Evolutionary conservation across 75 land plant species (phyloP).

Genomic region (Sequoia sempervirens): DNA sequence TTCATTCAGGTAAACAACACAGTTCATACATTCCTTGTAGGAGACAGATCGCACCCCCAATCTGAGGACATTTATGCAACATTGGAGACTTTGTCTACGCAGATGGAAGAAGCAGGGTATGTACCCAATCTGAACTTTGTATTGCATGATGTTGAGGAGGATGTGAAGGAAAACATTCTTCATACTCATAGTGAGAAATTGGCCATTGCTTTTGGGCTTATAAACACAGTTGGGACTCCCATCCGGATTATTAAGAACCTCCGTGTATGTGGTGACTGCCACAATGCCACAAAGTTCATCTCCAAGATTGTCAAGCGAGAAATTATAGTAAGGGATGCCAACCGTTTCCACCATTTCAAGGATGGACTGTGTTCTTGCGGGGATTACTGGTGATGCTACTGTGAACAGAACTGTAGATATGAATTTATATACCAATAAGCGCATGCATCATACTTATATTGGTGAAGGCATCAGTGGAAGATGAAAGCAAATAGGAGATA

Average conservation of each 20-base stretch:
- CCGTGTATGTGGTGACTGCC: constrained; percentile 24
- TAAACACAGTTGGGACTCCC: constrained; percentile 20
- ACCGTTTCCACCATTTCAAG: constrained; percentile 20
- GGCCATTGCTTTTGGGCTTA: constrained; percentile 22
- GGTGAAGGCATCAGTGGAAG: too few relatives aligned
- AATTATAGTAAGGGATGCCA: constrained; percentile 21
- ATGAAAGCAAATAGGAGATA: too few relatives aligned
- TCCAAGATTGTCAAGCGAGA: constrained; percentile 14
- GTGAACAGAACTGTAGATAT: background rate
- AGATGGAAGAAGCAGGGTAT: constrained; percentile 15
- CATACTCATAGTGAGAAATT: constrained; percentile 24
- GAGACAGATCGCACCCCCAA: constrained; percentile 11
- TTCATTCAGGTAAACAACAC: constrained; percentile 13
- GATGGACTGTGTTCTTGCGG: constrained; percentile 26
- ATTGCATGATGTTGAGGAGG: constrained; percentile 20
- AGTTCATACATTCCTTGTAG: constrained; percentile 10
- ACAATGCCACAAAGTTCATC: constrained; percentile 22
- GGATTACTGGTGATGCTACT: constrained; percentile 20
- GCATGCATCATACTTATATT: too few relatives aligned
- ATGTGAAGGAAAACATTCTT: constrained; percentile 15
- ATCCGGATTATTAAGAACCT: constrained; percentile 21
- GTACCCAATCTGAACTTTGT: constrained; percentile 8
- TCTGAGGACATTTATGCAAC: constrained; percentile 11
- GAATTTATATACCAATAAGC: too few relatives aligned
- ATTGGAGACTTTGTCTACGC: constrained; percentile 11